Evolutionary conservation across 805 yeast species (phyloP).

Genomic region (Monosporozyma aquatica): DNA sequence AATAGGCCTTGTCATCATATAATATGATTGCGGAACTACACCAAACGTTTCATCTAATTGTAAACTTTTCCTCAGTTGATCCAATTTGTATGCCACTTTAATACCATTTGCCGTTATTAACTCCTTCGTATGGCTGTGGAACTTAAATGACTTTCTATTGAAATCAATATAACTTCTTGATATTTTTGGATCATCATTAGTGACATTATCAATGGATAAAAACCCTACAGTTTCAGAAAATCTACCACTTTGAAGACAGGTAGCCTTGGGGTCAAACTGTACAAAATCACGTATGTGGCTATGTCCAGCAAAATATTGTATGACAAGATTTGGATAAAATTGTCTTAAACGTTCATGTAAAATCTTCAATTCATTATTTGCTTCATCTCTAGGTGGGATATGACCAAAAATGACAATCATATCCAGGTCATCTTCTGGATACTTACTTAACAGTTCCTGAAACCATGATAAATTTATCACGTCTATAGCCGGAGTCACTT

Average conservation of each 20-base stretch:
- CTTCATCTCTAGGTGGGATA: conserved; percentile 47
- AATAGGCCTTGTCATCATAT: conserved; percentile 57
- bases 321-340: conserved; percentile 48
- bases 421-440: conserved; percentile 44
- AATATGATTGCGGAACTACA: conserved; percentile 55
- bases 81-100: conserved; percentile 38
- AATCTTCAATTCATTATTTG: conserved; percentile 28
- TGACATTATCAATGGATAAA: conserved; percentile 43
- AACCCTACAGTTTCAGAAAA: conserved; percentile 94
- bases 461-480: conserved; percentile 61
- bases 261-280: conserved; percentile 52
- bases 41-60: conserved; percentile 53
- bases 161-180: conserved; percentile 75
- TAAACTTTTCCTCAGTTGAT: conserved; percentile 37
- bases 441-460: conserved; percentile 31
- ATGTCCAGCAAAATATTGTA: conserved; percentile 92
- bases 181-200: conserved; percentile 26
- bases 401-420: conserved; percentile 69
- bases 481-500: conserved; percentile 49
- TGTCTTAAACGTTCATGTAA: conserved; percentile 42
- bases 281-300: conserved; percentile 84
- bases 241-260: conserved; percentile 86
- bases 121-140: conserved; percentile 46
- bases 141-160: conserved; percentile 57
- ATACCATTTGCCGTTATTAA: conserved; percentile 53